These are phyloP conservation scores for Magnusiomyces fungicola DNA, from an alignment of 1,139 yeast species.

Conservation along the genomic window DNA sequence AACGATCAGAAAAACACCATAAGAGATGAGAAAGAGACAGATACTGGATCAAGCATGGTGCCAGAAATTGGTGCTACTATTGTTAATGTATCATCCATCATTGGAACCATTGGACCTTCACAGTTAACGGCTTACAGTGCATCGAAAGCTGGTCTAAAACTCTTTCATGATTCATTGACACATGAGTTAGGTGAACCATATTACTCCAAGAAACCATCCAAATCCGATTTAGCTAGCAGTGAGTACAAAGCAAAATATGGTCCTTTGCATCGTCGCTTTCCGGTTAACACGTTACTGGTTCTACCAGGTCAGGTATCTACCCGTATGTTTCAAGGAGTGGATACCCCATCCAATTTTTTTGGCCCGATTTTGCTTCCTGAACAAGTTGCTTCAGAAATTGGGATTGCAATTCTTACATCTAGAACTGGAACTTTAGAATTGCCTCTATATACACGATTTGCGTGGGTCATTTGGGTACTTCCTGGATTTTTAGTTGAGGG, in stretches of 20 bases:
- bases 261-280: slow-evolving; percentile 22
- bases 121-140: slow-evolving; percentile 72
- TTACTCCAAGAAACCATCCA: slow-evolving; percentile 19
- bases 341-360: slow-evolving; percentile 57
- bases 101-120: slow-evolving; percentile 67
- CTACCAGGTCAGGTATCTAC: slow-evolving; percentile 82
- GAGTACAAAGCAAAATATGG: slow-evolving; percentile 1
- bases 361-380: slow-evolving; percentile 73
- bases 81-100: slow-evolving; percentile 38
- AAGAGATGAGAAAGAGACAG: too few species aligned
- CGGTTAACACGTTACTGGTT: slow-evolving; percentile 62
- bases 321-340: slow-evolving; percentile 56
- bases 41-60: too few species aligned
- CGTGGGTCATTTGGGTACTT: slow-evolving; percentile 6
- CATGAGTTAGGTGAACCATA: slow-evolving; percentile 45
- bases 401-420: slow-evolving; percentile 50
- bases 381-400: slow-evolving; percentile 51
- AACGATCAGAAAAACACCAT: slow-evolving; percentile 33
- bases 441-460: slow-evolving; percentile 64
- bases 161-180: slow-evolving; percentile 70
- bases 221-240: not conserved
- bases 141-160: slow-evolving; percentile 72
- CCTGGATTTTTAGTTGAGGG: slow-evolving; percentile 13
- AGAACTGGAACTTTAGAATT: slow-evolving; percentile 57
- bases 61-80: slow-evolving; percentile 9